Percentiles rank a stretch among this genome's conserved stretches.
These are phyloP conservation scores for Stephania yunnanensis DNA, from an alignment of 164 flowering plant genomes.

Conservation along the genomic window DNA sequence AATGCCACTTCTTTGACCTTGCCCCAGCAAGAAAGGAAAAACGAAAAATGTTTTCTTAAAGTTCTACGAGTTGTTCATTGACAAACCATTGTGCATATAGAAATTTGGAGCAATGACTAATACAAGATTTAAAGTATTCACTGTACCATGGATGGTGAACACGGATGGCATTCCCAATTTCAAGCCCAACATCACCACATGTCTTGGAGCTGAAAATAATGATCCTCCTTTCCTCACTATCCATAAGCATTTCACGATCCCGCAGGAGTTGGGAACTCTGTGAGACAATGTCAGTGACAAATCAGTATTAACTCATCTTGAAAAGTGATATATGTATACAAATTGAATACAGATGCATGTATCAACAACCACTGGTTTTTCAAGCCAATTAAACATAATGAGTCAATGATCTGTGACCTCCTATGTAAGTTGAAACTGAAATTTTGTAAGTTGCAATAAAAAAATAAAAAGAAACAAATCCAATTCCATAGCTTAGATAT, in stretches of 20 bases:
- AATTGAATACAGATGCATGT: neutral
- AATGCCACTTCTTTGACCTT: neutral
- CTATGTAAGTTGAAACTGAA: neutral
- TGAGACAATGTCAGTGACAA: neutral
- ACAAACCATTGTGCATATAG: too few species aligned
- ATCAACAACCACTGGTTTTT: neutral
- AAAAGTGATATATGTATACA: neutral
- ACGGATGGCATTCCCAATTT: slow-evolving; percentile 56
- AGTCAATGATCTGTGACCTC: neutral
- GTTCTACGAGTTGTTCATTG: neutral
- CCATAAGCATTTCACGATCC: slow-evolving; percentile 12
- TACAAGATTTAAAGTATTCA: neutral
- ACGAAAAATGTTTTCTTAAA: neutral
- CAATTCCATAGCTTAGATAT: neutral
- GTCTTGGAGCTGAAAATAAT: slow-evolving; percentile 57
- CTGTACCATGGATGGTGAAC: slow-evolving; percentile 66
- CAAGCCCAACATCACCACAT: slow-evolving; percentile 62
- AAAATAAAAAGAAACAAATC: neutral
- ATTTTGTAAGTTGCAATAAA: neutral
- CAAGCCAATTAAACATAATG: neutral
- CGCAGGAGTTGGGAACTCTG: slow-evolving; percentile 28
- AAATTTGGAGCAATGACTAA: neutral
- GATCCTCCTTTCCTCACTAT: slow-evolving; percentile 20
- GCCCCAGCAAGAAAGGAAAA: neutral
- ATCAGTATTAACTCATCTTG: neutral